Base-by-base conservation (phyloP, 345 rosid genomes). In the Erodium maritimum region DNA sequence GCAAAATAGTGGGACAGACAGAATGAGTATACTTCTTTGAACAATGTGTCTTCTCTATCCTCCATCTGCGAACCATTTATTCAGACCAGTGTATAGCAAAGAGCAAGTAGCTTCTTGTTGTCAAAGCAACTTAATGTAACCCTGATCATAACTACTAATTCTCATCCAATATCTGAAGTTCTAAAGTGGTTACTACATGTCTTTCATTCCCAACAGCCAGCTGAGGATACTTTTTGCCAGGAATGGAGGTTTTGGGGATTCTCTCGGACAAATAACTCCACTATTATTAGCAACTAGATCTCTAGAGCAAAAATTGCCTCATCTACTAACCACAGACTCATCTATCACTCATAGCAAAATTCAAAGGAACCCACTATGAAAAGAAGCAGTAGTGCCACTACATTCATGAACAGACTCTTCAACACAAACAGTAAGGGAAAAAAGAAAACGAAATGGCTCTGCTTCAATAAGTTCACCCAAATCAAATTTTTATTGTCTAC, bases 1-100 rank as follows among this genome's bases (percentile, higher is more conserved):
- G 75, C 71, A 33, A 61, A 14, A 34, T 59, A 17, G 52, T 10
- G 48, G 48, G 48, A 3, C 48, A 42, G 17, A 42, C 34, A 29
- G 16, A 42, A 10, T 42, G 17, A 42, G 48, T 10, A 42, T 42
- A 42, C 14, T 42, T 42, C 48, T 42, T 3, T 42, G 12, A 42
- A 42, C 17, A 42, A 0, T 14, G 17, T 42, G 48, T 29, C 8
- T 42, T 42, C 48, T 42, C 48, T 42, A 42, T 10, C 48, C 48
- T 42, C 48, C 17, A 9, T 42, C 48, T 42, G 14, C 14, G 17
- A 14, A 42, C 3, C 14, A 42, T 14, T 42, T 42, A 42, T 42
- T 42, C 48, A 42, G 37, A 29, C 5, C 5, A 29, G 37, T 29
- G 2, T 29, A 29, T 29, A 29, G 37, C 37, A 29, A 29, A 29